These are phyloP conservation scores for Brettanomyces bruxellensis DNA, from an alignment of 805 yeast species.

Conservation along the genomic window DNA sequence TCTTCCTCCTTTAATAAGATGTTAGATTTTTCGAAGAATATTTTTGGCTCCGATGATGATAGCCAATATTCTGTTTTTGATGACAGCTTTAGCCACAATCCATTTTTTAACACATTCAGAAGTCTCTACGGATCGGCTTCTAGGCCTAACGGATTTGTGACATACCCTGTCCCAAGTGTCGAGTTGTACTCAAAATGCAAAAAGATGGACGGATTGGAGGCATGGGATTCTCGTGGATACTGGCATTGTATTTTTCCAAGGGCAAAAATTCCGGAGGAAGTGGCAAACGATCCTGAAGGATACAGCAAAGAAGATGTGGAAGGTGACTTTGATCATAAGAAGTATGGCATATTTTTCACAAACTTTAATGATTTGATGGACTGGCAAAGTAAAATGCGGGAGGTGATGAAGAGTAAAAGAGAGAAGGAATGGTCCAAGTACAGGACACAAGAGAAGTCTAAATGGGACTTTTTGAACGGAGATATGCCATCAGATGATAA, in stretches of 20 bases:
- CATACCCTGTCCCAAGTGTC: conserved; percentile 24
- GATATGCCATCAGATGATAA: not conserved
- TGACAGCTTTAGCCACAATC: not conserved
- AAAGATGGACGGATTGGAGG: conserved; percentile 55
- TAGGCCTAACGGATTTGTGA: conserved; percentile 15
- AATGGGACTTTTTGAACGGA: conserved; percentile 16
- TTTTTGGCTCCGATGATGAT: not conserved
- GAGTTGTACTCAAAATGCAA: conserved; percentile 55
- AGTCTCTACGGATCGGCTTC: conserved; percentile 1
- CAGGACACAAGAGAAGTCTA: conserved; percentile 15
- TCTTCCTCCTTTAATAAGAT: conserved; percentile 3
- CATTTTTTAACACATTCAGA: conserved; percentile 1
- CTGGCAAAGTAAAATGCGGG: conserved; percentile 55
- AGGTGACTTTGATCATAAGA: conserved; percentile 28
- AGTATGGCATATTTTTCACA: conserved; percentile 51
- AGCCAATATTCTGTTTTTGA: not conserved
- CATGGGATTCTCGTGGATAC: conserved; percentile 76
- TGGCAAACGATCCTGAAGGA: conserved; percentile 17
- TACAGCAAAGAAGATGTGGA: conserved; percentile 55
- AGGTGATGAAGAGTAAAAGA: conserved; percentile 32
- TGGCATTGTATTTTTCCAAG: conserved; percentile 89
- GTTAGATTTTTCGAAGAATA: not conserved
- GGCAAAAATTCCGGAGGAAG: conserved; percentile 21
- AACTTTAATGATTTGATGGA: conserved; percentile 56
- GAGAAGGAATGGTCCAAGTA: conserved; percentile 15